These are phyloP conservation scores for Pythium biforme DNA, from an alignment of 352 stramenopile genomes.

Conservation along the genomic window DNA sequence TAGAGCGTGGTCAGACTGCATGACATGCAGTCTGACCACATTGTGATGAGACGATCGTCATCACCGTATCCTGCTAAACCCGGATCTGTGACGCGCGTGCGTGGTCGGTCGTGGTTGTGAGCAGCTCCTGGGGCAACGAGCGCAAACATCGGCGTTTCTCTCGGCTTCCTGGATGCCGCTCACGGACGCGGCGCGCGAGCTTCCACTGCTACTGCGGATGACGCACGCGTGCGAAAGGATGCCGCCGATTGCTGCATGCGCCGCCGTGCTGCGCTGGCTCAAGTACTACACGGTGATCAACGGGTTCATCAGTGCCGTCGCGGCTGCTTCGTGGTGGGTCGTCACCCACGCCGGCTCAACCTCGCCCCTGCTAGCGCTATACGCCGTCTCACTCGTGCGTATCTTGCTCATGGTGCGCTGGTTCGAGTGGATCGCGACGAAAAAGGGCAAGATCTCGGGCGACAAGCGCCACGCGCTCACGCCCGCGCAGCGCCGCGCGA, in stretches of 20 bases:
- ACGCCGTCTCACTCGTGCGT: constrained; percentile 45
- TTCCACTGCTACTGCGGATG: background rate
- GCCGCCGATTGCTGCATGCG: background rate
- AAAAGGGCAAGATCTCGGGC: constrained; percentile 64
- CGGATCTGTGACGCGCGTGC: constrained; percentile 22
- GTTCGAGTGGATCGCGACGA: constrained; percentile 82
- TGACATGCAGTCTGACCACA: background rate
- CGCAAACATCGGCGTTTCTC: background rate
- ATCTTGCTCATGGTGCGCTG: constrained; percentile 63
- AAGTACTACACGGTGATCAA: constrained; percentile 87
- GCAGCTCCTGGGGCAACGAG: background rate
- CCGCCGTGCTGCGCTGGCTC: constrained; percentile 42
- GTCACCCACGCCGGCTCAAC: background rate
- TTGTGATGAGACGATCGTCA: constrained; percentile 2
- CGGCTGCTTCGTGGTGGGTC: constrained; percentile 31
- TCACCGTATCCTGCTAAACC: constrained; percentile 6
- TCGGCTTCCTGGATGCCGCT: background rate
- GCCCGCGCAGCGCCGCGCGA: constrained; percentile 32
- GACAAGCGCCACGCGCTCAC: constrained; percentile 57
- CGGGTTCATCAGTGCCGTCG: constrained; percentile 71
- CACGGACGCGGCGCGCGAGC: background rate
- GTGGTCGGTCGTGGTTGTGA: background rate
- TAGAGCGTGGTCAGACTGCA: background rate
- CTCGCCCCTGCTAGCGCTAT: constrained; percentile 30
- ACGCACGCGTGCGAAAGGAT: background rate